Conservation (phyloP, 768 basidiomycete genomes). For the Tubosaeta brunneosetosa region DNA sequence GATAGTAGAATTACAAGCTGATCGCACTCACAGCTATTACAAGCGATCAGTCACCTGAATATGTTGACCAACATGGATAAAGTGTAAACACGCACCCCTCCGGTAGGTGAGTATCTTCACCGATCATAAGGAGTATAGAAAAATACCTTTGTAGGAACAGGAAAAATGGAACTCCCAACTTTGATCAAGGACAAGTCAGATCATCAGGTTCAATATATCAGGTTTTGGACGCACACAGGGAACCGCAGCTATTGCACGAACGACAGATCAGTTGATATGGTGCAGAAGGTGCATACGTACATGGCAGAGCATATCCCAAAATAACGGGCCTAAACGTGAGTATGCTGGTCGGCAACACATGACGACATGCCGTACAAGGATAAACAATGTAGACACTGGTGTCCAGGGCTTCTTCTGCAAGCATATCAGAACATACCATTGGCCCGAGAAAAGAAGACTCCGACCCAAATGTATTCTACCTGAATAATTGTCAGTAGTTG, state of each 20-base stretch:
- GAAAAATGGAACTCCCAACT: background rate
- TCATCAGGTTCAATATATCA: background rate
- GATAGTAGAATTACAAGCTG: background rate
- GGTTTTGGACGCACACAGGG: background rate
- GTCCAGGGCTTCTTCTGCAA: background rate
- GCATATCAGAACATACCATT: background rate
- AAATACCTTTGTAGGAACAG: background rate
- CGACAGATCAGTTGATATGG: background rate
- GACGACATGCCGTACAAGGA: background rate
- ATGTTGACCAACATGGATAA: background rate
- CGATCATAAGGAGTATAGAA: background rate
- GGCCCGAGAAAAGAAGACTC: background rate
- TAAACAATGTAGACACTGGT: background rate
- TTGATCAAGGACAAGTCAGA: background rate
- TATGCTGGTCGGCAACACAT: background rate
- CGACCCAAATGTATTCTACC: slow-evolving; percentile 4
- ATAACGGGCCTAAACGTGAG: background rate
- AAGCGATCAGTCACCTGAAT: background rate
- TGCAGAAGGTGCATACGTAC: background rate
- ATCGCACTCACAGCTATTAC: background rate
- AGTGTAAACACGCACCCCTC: background rate
- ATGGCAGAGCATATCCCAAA: background rate
- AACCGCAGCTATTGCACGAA: background rate
- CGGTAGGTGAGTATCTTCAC: background rate
- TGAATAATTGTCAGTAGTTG: background rate